These are phyloP conservation scores for Torrubiellomyces zombiae DNA, from an alignment of 2,329 filamentous ascomycete genomes.

Conservation along the genomic window DNA sequence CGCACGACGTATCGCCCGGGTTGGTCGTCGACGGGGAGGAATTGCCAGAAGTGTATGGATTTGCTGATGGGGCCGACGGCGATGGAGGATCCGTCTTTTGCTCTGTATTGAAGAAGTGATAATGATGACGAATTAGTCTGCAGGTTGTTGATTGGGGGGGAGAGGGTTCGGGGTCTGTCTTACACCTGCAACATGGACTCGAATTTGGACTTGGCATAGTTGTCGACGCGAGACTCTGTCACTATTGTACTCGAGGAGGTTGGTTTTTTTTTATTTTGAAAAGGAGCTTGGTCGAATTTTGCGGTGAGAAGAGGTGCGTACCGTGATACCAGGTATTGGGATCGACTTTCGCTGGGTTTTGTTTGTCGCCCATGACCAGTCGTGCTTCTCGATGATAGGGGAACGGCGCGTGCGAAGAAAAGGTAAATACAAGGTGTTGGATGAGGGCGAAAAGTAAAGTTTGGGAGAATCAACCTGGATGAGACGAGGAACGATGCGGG, in stretches of 20 bases:
- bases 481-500: no score
- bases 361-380: constrained; percentile 2
- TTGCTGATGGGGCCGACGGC: constrained; percentile 7
- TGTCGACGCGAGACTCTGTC: constrained; percentile 18
- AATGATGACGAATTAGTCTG: no score
- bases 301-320: background rate
- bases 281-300: no score
- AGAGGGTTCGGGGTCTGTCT: no score
- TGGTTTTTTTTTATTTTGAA: background rate
- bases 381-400: background rate
- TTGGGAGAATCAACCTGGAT: no score
- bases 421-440: no score
- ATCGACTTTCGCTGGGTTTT: constrained; percentile 13
- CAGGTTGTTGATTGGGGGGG: no score
- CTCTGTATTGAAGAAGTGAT: no score
- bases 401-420: no score
- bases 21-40: constrained; percentile 11
- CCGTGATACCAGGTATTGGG: constrained; percentile 17
- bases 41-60: constrained; percentile 10
- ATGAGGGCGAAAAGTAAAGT: no score
- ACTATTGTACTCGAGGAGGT: constrained; percentile 5
- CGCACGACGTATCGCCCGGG: constrained; percentile 16
- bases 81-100: constrained; percentile 7
- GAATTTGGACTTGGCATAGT: constrained; percentile 9
- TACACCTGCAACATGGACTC: constrained; percentile 7